A percentile compares a stretch with the other conserved stretches of the same genome.
These are phyloP conservation scores for Heritiera fomes DNA, from an alignment of 345 rosid genomes.

Conservation along the genomic window DNA sequence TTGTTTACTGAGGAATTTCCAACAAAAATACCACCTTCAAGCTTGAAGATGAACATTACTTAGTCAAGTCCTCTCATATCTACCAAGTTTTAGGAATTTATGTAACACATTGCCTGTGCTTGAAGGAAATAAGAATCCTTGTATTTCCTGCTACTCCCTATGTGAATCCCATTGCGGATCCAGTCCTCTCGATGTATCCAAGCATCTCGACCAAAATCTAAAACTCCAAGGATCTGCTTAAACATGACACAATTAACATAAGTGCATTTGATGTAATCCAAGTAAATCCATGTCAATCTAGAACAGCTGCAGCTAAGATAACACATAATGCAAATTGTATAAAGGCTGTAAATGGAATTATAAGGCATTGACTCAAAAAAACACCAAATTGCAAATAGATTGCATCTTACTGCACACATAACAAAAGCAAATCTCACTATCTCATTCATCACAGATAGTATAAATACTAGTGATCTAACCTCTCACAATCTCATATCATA, in stretches of 20 bases:
- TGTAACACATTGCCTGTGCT: slow-evolving; percentile 81
- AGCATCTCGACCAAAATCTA: slow-evolving; percentile 87
- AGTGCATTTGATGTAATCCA: background rate
- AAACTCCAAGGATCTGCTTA: slow-evolving; percentile 67
- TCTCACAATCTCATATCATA: background rate
- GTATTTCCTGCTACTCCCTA: slow-evolving; percentile 79
- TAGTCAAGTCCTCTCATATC: background rate
- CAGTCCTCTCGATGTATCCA: slow-evolving; percentile 89
- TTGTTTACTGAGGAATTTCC: background rate
- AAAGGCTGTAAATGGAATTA: background rate
- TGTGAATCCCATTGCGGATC: slow-evolving; percentile 76
- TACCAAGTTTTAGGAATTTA: slow-evolving; percentile 44
- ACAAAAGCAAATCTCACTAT: background rate
- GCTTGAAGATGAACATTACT: background rate
- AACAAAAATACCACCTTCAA: background rate
- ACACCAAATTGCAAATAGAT: background rate
- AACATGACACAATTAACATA: background rate
- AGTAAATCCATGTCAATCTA: background rate
- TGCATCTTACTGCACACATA: background rate
- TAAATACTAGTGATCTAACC: background rate
- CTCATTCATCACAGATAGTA: background rate
- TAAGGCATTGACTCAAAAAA: background rate
- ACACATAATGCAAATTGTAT: background rate
- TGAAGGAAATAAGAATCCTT: slow-evolving; percentile 83
- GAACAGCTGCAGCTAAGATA: background rate